Base-by-base conservation (phyloP, 495 filamentous ascomycete species). In the Talaromyces ruber region DNA sequence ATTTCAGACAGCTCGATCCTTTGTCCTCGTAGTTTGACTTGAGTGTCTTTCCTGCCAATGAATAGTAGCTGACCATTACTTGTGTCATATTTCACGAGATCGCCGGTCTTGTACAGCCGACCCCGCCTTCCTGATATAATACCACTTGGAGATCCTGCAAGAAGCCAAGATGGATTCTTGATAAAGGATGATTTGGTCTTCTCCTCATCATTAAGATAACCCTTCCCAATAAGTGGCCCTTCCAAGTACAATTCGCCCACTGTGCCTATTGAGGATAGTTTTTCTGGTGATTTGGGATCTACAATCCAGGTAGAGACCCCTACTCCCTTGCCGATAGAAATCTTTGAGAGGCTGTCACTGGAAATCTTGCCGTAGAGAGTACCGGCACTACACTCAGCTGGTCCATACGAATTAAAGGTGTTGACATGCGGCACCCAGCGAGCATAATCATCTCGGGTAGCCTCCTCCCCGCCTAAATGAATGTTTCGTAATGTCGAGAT, bases 21-120 rank as follows among this genome's bases (percentile, higher is more conserved):
- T 63, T 83, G 81, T 6, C 81, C 81, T 6, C 74, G 72, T 1
- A 84, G 64, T 66, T 84, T 84, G 14, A 80, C 74, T 63, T 82
- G 79, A 26, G 76, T 72, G 55, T 84, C 81, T 45, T 74, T 73
- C 4, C 81, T 69, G 4, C 61, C 61, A 12, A 58, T 29, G 24
- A 22, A 63, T 1, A 25, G 0, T 16, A 63, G 5, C 9, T 56
- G 3, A 9, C 61, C 61, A 24, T 50, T 52, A 18, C 3, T 5
- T 12, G 24, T 0, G 4, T 39, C 34, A 24, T 63, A 63, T n/a
- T 39, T n/a, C 7, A 63, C 61, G 9, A 63, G 54, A 30, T 63
- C 61, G 8, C 61, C 61, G 3, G 61, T 63, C 34, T 58, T 63
- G 24, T 63, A 63, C 7, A 63, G 14, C 21, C 54, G 16, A 6